phyloP scores from a whole-genome alignment of 1,284 basidiomycete species.

The Coniferiporia sulphurascens region DNA sequence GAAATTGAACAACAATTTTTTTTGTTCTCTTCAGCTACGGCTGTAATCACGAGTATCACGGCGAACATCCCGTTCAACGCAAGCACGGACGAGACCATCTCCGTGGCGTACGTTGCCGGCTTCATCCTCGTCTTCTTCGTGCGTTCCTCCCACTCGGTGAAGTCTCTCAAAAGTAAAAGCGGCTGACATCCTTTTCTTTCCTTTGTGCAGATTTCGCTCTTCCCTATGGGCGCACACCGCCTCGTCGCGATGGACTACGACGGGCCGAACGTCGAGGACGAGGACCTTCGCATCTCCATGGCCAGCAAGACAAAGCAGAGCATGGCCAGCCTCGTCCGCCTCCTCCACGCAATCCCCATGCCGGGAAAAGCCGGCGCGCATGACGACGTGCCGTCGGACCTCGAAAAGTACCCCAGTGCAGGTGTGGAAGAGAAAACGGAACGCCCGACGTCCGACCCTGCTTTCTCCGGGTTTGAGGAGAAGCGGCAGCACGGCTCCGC shows the following conservation, averaged over 20 bases:
- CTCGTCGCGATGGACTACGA: slow-evolving; percentile 55
- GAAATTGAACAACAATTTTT: not conserved
- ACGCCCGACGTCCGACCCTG: not conserved
- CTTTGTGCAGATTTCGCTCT: slow-evolving; percentile 49
- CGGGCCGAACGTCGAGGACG: slow-evolving; percentile 55
- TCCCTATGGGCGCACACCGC: slow-evolving; percentile 51
- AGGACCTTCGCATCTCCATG: slow-evolving; percentile 38
- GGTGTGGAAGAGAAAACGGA: not conserved
- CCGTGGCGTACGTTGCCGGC: slow-evolving; percentile 56
- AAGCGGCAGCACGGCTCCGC: not conserved
- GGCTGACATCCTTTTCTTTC: not conserved
- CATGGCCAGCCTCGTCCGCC: not conserved
- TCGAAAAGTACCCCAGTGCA: not conserved
- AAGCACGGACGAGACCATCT: slow-evolving; percentile 45
- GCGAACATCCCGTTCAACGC: slow-evolving; percentile 49
- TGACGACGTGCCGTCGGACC: not conserved
- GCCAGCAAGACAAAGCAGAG: slow-evolving; percentile 14
- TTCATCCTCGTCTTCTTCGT: slow-evolving; percentile 43
- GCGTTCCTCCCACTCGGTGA: slow-evolving; percentile 16
- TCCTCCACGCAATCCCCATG: slow-evolving; percentile 3
- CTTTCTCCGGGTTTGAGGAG: not conserved
- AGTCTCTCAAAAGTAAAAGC: not conserved
- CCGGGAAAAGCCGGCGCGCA: not conserved
- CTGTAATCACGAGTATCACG: slow-evolving; percentile 54
- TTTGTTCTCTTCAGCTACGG: slow-evolving; percentile 44